phyloP scores from a whole-genome alignment of 495 filamentous ascomycete genomes.

The Penicillium chermesinum region DNA sequence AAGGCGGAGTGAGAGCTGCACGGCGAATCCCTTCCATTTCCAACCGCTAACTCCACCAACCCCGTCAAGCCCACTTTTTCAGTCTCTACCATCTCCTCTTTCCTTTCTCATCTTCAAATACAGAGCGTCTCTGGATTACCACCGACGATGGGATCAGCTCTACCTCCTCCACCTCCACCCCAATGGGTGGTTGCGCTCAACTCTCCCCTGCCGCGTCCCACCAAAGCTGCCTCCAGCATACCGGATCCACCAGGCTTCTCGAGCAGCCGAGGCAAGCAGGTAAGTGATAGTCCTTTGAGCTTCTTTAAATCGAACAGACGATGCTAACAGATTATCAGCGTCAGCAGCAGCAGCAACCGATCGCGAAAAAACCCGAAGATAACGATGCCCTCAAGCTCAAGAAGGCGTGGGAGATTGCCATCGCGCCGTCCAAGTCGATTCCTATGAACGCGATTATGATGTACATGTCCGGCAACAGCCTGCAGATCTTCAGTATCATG shows the following conservation, averaged over 20 bases:
- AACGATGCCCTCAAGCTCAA: conserved; percentile 95
- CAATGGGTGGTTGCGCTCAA: conserved; percentile 79
- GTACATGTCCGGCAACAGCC: conserved; percentile 99
- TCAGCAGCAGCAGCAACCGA: conserved; percentile 36
- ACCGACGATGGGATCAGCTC: conserved; percentile 26
- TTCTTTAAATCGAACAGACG: not conserved
- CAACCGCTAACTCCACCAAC: conserved; percentile 1
- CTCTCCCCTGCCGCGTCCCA: conserved; percentile 53
- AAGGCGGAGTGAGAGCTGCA: conserved; percentile 26
- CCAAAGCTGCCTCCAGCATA: conserved; percentile 56
- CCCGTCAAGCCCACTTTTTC: conserved; percentile 9
- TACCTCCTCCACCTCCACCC: conserved; percentile 53
- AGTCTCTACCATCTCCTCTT: conserved; percentile 7
- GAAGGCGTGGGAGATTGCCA: conserved; percentile 97
- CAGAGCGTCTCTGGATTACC: not conserved
- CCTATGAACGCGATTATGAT: conserved; percentile 99
- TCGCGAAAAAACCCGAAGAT: conserved; percentile 54
- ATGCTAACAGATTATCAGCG: conserved; percentile 7
- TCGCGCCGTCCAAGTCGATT: conserved; percentile 88
- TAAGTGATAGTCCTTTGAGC: conserved; percentile 18
- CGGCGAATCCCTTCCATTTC: conserved; percentile 15
- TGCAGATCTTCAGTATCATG: conserved; percentile 99
- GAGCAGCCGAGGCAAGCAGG: conserved; percentile 45
- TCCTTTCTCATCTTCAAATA: conserved; percentile 2
- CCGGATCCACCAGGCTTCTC: conserved; percentile 87